Base-by-base conservation (phyloP, 2,329 filamentous ascomycete species). In the Trichoderma citrinoviride region DNA sequence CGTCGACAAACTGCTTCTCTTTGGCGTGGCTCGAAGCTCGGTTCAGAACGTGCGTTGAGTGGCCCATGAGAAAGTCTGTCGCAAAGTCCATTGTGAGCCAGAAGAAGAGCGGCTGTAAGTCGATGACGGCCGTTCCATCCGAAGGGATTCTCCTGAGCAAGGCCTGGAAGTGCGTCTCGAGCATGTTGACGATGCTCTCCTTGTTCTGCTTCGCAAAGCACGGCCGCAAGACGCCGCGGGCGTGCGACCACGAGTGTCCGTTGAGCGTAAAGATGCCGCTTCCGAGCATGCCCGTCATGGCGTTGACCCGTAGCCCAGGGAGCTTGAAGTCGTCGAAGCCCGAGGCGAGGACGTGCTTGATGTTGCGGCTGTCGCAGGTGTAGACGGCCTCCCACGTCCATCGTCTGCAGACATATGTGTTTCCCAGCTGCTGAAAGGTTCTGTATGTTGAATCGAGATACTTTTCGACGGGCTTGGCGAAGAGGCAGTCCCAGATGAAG, bases 291-390 rank as follows among this genome's bases (percentile, higher is more conserved):
- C 75, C 74, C 2, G 69, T 65, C 64, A 82, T 78, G 27, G 75
- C 76, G 3, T 73, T 68, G 2, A 74, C 71, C 17, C 80, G 73
- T 66, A 77, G 68, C 40, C 69, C 70, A 10, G 75, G 80, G 27
- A 78, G 77, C 37, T 74, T 71, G 66, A 81, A 87, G 64, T 86
- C 82, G 2, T 77, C 72, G 66, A 85, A 86, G 21, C 81, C 79
- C 0, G 78, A 78, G 0, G 83, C 81, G 1, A 87, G 77, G 3
- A 87, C 77, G 1, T 84, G 79, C 68, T 86, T 83, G 57, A 87
- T 76, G 67, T 87, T 87, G 14, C 79, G 78, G 1, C 79, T 77
- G 25, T 86, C 84, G 46, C 76, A 75, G 1, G 76, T 77, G 49
- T 76, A 76, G 8, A 76, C 73, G 4, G 77, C 70, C 27, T 72